Base-by-base conservation (phyloP, 805 yeast species). In the Cyberlindnera maritima region DNA sequence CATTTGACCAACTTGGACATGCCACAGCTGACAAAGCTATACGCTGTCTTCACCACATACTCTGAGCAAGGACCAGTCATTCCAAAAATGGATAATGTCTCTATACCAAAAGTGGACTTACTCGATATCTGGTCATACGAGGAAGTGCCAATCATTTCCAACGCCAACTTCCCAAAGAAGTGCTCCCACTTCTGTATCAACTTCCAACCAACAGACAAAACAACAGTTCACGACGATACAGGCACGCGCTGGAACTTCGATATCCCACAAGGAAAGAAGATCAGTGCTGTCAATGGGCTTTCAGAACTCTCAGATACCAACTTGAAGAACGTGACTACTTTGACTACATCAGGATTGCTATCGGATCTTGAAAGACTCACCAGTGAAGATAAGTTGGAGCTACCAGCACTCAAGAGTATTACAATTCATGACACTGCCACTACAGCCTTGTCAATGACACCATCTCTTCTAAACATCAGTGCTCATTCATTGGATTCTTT, bases 151-250 rank as follows among this genome's bases (percentile, higher is more conserved):
- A 18, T 37, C 2, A 28, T 43, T 31, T 29, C 26, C 4, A 23
- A 38, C n/a, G 28, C 37, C 21, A 17, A 21, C 13, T 19, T 43
- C 4, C 46, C 46, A 13, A 21, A 43, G 9, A 21, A 4, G 10
- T 43, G 46, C 28, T 29, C 37, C 5, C 46, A 43, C 20, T 43
- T 43, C 38, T 37, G 46, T 23, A 36, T 43, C 39, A 43, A 43
- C 33, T 23, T 36, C 38, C 46, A 44, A 28, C 41, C 41, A 38
- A 15, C 41, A 17, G 33, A 38, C 14, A 38, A 26, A 15, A 26
- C n/a, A 23, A 5, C 7, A 26, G 31, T 14, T 7, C 13, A 28
- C n/a, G n/a, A 12, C 13, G 31, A 38, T n/a, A 5, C 6, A 14
- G 9, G 15, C 21, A 15, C n/a, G 5, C 41, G 32, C 23, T 38